phyloP scores from a whole-genome alignment of 495 filamentous ascomycete species.

The Thermothielavioides terrestris region DNA sequence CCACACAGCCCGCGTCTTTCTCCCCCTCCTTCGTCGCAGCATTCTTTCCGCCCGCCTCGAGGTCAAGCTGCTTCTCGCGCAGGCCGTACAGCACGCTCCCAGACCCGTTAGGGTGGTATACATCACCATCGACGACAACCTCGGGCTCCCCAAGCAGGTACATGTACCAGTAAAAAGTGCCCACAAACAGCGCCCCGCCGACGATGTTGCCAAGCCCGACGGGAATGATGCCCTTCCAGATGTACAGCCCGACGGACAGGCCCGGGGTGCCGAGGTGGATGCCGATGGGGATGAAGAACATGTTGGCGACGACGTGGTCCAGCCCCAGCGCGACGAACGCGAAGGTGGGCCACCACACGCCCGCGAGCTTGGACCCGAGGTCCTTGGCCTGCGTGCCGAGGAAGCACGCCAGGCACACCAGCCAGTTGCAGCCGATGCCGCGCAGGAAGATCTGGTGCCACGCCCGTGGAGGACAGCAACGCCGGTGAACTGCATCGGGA shows the following conservation, averaged over 20 bases:
- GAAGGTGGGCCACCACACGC: slow-evolving; percentile 58
- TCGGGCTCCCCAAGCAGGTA: too few species aligned
- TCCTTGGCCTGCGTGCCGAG: slow-evolving; percentile 49
- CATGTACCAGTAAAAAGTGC: too few species aligned
- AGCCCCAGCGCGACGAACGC: slow-evolving; percentile 51
- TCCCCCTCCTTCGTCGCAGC: too few species aligned
- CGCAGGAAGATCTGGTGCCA: slow-evolving; percentile 54
- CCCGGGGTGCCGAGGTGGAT: slow-evolving; percentile 46
- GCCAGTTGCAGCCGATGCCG: slow-evolving; percentile 57
- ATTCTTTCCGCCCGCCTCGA: too few species aligned
- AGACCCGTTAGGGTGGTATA: too few species aligned
- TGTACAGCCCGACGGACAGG: slow-evolving; percentile 47
- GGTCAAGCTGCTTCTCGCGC: too few species aligned
- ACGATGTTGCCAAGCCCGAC: too few species aligned
- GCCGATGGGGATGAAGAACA: slow-evolving; percentile 53
- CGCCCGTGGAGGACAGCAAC: too few species aligned
- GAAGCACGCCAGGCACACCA: slow-evolving; percentile 53
- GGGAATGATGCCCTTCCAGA: slow-evolving; percentile 56
- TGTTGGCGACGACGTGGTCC: slow-evolving; percentile 58
- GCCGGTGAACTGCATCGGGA: slow-evolving; percentile 46
- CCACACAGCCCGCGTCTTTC: too few species aligned
- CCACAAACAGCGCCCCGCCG: too few species aligned
- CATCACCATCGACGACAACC: too few species aligned
- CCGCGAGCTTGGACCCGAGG: slow-evolving; percentile 47
- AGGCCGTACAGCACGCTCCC: too few species aligned